phyloP scores from a whole-genome alignment of 2,329 filamentous ascomycete species.

The Alternaria gansuensis region DNA sequence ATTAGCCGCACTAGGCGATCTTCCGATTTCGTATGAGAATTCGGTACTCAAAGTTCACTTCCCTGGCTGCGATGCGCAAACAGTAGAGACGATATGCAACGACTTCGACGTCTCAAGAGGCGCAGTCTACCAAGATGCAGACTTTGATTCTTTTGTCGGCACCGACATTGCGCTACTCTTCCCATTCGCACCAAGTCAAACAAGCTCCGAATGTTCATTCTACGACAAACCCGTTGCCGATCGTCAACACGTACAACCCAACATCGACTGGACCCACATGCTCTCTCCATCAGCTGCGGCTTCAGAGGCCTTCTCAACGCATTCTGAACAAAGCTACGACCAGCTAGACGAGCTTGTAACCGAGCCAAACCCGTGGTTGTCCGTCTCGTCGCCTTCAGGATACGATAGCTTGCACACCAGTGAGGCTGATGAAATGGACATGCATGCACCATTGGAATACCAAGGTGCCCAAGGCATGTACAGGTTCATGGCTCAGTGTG shows the following conservation, averaged over 20 bases:
- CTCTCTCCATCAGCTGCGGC: conserved; percentile 56
- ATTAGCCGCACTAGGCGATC: conserved; percentile 78
- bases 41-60: conserved; percentile 82
- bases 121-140: conserved; percentile 77
- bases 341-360: conserved; percentile 54
- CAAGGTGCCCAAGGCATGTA: conserved; percentile 73
- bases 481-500: conserved; percentile 71
- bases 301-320: conserved; percentile 51
- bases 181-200: conserved; percentile 77
- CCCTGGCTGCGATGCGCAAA: conserved; percentile 84
- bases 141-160: conserved; percentile 73
- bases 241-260: conserved; percentile 48
- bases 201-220: conserved; percentile 58
- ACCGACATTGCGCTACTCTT: conserved; percentile 81
- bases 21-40: conserved; percentile 78
- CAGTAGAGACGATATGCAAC: conserved; percentile 82
- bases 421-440: conserved; percentile 55
- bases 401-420: conserved; percentile 68
- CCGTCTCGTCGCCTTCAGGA: conserved; percentile 58
- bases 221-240: conserved; percentile 55
- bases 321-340: conserved; percentile 49
- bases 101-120: conserved; percentile 87
- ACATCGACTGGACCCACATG: conserved; percentile 67
- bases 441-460: conserved; percentile 62
- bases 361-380: conserved; percentile 64